Conservation (phyloP, 768 basidiomycete genomes). For the Collybia sp. region DNA sequence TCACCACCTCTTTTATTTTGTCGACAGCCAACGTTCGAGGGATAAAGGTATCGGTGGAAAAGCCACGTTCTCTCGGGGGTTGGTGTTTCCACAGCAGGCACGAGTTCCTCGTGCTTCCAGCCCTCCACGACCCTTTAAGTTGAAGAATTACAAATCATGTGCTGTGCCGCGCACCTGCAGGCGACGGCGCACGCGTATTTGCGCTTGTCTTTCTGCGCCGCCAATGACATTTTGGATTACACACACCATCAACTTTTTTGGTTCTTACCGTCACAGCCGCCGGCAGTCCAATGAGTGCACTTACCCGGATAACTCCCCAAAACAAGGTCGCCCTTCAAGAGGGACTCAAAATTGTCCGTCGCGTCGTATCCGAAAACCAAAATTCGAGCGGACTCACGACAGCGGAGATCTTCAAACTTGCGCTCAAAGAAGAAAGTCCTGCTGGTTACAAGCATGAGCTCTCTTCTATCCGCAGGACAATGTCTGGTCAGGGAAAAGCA, state of each 20-base stretch:
- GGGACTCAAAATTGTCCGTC: slow-evolving; percentile 23
- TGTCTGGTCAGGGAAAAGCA: neutral
- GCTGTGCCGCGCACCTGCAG: too few relatives aligned
- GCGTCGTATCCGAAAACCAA: slow-evolving; percentile 20
- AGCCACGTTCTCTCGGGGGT: too few relatives aligned
- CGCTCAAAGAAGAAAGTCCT: slow-evolving; percentile 22
- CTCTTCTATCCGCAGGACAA: slow-evolving; percentile 4
- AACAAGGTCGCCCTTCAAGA: slow-evolving; percentile 11
- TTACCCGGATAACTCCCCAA: slow-evolving; percentile 4
- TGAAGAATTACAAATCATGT: too few relatives aligned
- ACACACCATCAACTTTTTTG: neutral
- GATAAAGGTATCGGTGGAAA: too few relatives aligned
- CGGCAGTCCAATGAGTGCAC: slow-evolving; percentile 3
- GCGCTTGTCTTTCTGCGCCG: too few relatives aligned
- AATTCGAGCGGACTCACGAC: slow-evolving; percentile 29
- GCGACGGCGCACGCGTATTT: too few relatives aligned
- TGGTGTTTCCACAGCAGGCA: too few relatives aligned
- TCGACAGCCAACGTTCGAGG: too few relatives aligned
- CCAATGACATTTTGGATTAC: too few relatives aligned
- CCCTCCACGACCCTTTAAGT: too few relatives aligned
- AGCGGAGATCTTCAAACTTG: slow-evolving; percentile 31
- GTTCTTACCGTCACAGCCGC: neutral
- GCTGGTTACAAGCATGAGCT: slow-evolving; percentile 18
- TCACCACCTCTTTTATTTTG: too few relatives aligned
- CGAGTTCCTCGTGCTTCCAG: too few relatives aligned